Evolutionary conservation across 2,329 filamentous ascomycete species (phyloP).

Genomic region (Penicillium brasilianum): DNA sequence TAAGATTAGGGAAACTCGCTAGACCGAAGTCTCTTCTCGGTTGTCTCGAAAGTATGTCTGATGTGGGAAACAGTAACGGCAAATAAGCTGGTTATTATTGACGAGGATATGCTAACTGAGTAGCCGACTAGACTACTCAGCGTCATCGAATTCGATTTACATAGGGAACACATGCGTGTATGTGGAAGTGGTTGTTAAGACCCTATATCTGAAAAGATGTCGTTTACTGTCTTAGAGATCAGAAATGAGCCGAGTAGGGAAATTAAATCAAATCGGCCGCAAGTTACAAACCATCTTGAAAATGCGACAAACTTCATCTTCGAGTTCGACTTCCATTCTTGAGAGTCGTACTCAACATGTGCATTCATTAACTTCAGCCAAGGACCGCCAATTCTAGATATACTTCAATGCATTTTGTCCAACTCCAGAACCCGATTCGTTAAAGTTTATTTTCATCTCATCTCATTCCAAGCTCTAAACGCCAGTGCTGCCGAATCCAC

Average conservation of each 20-base stretch:
- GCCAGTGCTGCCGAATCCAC: constrained; percentile 91
- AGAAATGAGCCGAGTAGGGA: too few species aligned
- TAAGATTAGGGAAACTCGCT: too few species aligned
- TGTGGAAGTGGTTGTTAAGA: too few species aligned
- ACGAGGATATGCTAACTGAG: background rate
- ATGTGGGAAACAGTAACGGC: too few species aligned
- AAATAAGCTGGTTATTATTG: too few species aligned
- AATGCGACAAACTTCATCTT: background rate
- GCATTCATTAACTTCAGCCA: constrained; percentile 18
- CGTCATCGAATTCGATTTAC: background rate
- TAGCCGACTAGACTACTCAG: too few species aligned
- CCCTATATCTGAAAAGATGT: too few species aligned
- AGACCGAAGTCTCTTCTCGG: too few species aligned
- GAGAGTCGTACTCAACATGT: constrained; percentile 12
- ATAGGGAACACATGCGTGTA: too few species aligned
- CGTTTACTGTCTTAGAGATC: too few species aligned
- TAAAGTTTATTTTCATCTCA: background rate
- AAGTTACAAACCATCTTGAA: background rate
- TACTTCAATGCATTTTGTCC: constrained; percentile 11
- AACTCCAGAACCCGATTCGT: background rate
- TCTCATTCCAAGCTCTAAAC: constrained; percentile 20
- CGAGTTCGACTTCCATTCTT: background rate
- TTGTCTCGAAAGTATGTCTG: too few species aligned
- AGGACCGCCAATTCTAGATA: background rate
- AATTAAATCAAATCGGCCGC: background rate